These are phyloP conservation scores for Helminthosporium solani DNA, from an alignment of 2,329 filamentous ascomycete genomes.

Conservation along the genomic window DNA sequence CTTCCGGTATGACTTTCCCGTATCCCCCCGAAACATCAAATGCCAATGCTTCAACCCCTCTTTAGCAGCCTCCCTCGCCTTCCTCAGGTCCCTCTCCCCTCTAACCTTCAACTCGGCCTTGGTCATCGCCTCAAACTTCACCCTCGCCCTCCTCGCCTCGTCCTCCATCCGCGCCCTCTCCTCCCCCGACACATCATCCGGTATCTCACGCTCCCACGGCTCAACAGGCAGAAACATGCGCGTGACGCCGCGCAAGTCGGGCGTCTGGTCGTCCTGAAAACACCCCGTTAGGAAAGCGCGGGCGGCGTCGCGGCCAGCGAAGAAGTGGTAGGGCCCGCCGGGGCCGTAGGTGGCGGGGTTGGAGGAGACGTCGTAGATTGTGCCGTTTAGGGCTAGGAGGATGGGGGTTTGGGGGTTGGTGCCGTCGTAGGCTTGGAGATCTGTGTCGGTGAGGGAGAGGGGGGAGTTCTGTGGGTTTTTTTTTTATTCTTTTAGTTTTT, in stretches of 20 bases:
- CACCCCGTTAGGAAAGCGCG: constrained; percentile 91
- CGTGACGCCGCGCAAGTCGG: constrained; percentile 85
- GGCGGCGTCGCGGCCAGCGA: constrained; percentile 82
- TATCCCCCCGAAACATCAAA: constrained; percentile 68
- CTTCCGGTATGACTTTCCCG: constrained; percentile 76
- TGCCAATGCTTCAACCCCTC: constrained; percentile 78
- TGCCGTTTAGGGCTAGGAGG: constrained; percentile 87
- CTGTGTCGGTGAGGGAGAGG: constrained; percentile 68
- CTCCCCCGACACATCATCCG: constrained; percentile 17
- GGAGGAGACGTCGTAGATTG: constrained; percentile 78
- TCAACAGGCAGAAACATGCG: constrained; percentile 71
- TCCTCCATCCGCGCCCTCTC: constrained; percentile 33
- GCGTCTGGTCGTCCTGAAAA: constrained; percentile 79
- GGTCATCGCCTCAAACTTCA: constrained; percentile 13
- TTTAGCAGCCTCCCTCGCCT: constrained; percentile 65
- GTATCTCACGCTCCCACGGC: constrained; percentile 52
- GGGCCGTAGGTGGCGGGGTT: constrained; percentile 58
- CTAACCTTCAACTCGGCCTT: constrained; percentile 49
- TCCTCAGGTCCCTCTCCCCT: constrained; percentile 63
- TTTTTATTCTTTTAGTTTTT: too few relatives aligned
- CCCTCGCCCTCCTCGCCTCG: constrained; percentile 14
- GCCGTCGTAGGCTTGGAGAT: constrained; percentile 78
- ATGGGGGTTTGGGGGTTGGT: constrained; percentile 72
- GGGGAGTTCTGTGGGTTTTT: constrained; percentile 55
- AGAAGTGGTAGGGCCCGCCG: constrained; percentile 82